Conservation (phyloP, 176 grass and related monocot species). For the Pharus latifolius region DNA sequence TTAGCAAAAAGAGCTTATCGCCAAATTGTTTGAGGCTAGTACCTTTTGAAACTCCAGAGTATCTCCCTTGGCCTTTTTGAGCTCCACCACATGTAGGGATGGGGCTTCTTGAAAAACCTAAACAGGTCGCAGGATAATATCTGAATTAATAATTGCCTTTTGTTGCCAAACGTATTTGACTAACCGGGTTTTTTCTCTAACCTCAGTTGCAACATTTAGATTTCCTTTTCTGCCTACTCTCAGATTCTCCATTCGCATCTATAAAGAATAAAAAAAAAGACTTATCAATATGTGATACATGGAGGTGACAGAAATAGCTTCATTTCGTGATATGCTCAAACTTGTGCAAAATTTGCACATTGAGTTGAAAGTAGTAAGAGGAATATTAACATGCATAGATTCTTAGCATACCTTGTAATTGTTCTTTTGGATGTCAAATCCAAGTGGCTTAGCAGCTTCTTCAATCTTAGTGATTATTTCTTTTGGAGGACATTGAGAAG, state of each 20-base stretch:
- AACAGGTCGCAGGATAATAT: constrained; percentile 3
- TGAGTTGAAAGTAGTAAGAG: neutral
- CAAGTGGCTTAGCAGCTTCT: constrained; percentile 83
- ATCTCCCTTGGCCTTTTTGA: constrained; percentile 80
- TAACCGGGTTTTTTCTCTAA: constrained; percentile 14
- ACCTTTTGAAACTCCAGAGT: constrained; percentile 93
- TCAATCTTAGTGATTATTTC: constrained; percentile 85
- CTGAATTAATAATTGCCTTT: neutral
- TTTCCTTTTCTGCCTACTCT: constrained; percentile 86
- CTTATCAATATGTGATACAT: neutral
- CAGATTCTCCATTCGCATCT: constrained; percentile 81
- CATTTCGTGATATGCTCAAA: neutral
- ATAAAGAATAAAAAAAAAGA: neutral
- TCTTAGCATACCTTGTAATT: constrained; percentile 63
- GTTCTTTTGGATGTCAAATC: constrained; percentile 82
- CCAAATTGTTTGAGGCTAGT: neutral
- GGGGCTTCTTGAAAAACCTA: constrained; percentile 91
- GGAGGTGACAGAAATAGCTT: neutral
- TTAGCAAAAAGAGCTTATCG: neutral
- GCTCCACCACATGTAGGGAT: constrained; percentile 77
- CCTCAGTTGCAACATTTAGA: constrained; percentile 80
- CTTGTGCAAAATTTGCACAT: neutral
- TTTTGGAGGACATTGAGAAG: constrained; percentile 51
- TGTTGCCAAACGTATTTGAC: neutral
- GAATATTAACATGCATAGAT: constrained; percentile 2